Base-by-base conservation (phyloP, 1,139 yeast species). In the Meyerozyma sp. region DNA sequence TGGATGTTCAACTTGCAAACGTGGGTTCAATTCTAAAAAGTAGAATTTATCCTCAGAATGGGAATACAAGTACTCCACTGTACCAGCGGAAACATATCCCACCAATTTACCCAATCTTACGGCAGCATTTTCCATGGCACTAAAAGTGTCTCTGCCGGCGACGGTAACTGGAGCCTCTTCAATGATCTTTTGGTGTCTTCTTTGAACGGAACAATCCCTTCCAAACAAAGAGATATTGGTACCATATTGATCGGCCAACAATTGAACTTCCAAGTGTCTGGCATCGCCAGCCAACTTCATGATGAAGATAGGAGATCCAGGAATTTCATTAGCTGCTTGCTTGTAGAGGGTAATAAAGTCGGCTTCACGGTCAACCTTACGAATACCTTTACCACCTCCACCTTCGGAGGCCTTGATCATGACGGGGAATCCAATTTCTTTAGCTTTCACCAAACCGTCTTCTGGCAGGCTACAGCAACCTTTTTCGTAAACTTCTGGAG, bases 1-100 rank as follows among this genome's bases (percentile, higher is more conserved):
- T 58, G 98, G 98, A 76, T 93, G 98, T 77, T 93, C 98, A 51
- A 93, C 98, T 75, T 93, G 98, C 63, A 93, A 78, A 77, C 98
- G 86, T 58, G 98, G 98, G 66, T 93, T 93, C 63, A 93, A 78
- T 71, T 93, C 98, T 64, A 93, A 77, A 66, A 93, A 93, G 75
- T 90, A 93, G 65, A 91, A 93, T 65, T 91, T 90, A 66, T 91
- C 93, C 53, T 93, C 97, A 44, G 87, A 81, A 63, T 90, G 93
- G 18, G 97, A 89, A 65, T 93, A 93, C 57, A 93, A 78, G 68
- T 93, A 93, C 70, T 93, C 98, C 43, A 93, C 98, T 42, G 98
- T 93, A 79, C 98, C 98, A 26, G 98, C 98, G 50, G 96, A 88
- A 34, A 93, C 98, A 61, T 93, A 93, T 53, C 98, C 98, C 46